Evolutionary conservation across 73 alveolate genomes (phyloP).

Genomic region (Tetrahymena elliotti): DNA sequence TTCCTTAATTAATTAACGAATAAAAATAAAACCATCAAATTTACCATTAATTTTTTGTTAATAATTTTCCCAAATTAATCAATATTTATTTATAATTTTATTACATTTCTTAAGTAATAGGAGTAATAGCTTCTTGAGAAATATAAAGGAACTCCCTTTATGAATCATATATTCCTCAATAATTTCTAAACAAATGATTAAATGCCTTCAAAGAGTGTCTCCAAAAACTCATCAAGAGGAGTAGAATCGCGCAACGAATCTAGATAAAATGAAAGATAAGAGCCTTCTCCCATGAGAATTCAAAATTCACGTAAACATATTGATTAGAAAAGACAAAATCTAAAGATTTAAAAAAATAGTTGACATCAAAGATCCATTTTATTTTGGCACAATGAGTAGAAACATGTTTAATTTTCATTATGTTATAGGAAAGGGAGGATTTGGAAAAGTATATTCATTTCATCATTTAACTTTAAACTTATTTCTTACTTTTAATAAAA

Average conservation of each 20-base stretch:
- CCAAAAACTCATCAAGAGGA: neutral
- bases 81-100: neutral
- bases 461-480: neutral
- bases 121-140: neutral
- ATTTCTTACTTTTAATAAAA: neutral
- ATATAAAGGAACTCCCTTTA: neutral
- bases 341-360: neutral
- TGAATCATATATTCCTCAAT: neutral
- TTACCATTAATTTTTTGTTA: neutral
- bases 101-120: neutral
- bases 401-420: neutral
- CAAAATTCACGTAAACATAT: neutral
- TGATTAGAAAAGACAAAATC: neutral
- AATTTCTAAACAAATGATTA: neutral
- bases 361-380: neutral
- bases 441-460: slow-evolving; percentile 14
- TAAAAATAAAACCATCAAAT: neutral
- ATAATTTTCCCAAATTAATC: neutral
- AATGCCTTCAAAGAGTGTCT: neutral
- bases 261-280: neutral
- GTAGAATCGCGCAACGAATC: neutral
- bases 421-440: slow-evolving; percentile 43
- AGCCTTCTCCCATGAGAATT: neutral
- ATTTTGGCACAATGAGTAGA: neutral
- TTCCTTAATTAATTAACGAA: neutral